Conservation (phyloP, 768 basidiomycete genomes). For the Cubamyces sp. region DNA sequence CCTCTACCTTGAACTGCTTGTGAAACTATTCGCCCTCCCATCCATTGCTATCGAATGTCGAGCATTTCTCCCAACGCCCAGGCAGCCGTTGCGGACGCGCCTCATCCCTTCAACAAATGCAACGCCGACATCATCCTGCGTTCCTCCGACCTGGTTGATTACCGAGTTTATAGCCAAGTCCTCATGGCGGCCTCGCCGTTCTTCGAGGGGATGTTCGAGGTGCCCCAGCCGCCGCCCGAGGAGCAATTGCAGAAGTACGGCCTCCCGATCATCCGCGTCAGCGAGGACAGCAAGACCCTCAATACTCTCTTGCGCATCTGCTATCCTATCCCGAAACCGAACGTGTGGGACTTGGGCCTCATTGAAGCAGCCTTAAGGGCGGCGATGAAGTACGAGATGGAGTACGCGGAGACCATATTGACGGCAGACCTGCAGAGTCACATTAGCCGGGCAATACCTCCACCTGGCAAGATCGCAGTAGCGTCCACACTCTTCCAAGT, state of each 20-base stretch:
- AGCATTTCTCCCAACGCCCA: too few relatives aligned
- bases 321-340: constrained; percentile 26
- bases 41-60: too few relatives aligned
- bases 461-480: background rate
- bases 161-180: constrained; percentile 55
- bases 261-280: constrained; percentile 10
- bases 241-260: background rate
- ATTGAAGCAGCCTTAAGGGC: constrained; percentile 22
- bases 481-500: background rate
- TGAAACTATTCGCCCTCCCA: too few relatives aligned
- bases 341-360: background rate
- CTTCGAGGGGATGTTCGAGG: constrained; percentile 56
- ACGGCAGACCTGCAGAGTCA: background rate
- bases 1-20: too few relatives aligned
- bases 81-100: too few relatives aligned
- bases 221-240: constrained; percentile 43
- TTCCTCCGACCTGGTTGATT: constrained; percentile 53
- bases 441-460: background rate
- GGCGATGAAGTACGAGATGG: constrained; percentile 26
- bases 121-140: constrained; percentile 52
- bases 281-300: constrained; percentile 20
- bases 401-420: constrained; percentile 3
- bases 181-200: constrained; percentile 61
- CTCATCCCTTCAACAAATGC: constrained; percentile 7
- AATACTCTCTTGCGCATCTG: constrained; percentile 26